Evolutionary conservation across 2,329 filamentous ascomycete genomes (phyloP), one percentile per base, ranked within the genome.

Genomic region (Tolypocladium cylindrosporum): DNA sequence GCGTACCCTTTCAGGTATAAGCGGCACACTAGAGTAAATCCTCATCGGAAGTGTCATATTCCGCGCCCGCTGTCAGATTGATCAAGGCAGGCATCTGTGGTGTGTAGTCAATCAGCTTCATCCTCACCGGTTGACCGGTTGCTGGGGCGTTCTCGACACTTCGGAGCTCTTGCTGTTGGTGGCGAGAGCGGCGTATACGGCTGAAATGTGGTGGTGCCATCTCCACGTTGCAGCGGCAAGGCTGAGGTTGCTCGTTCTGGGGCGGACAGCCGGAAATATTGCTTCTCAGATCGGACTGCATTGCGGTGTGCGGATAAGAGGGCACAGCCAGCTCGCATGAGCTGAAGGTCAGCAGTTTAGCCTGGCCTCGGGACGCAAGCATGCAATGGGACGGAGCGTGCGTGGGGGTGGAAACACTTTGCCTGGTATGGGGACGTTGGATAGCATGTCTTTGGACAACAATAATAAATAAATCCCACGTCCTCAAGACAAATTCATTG

Each of bases 311-410:
- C 27, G 27, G 41, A n/a, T 41, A 40, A 16, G 11, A 48, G 9
- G 34, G 36, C 48, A 36, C 11, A 8, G 19, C 19, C 48, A 36
- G 53, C 54, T 37, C 57, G 57, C 57, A 56, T 58, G 19, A 56
- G 54, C 27, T 56, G 21, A 55, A 42, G 54, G 37, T 58, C 57
- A 58, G 48, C 48, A 45, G 54, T 43, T 36, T 13, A 19, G 40
- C 24, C n/a, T 39, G 31, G 37, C 19, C 52, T 36, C 52, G 21
- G 21, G 19, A 21, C 16, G 51, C 40, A 19, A 27, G 8, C 9
- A 36, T 11, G 27, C 45, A n/a, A 34, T n/a, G 27, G n/a, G 31
- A n/a, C 4, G 48, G 39, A 21, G 31, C 6, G 19, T 36, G 31
- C 34, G 31, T 51, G 48, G 31, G 14, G 48, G 31, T 4, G 4